Percentiles rank a stretch among this genome's conserved stretches.
phyloP scores from a whole-genome alignment of 306 rosid genomes.

The Pueraria montana region DNA sequence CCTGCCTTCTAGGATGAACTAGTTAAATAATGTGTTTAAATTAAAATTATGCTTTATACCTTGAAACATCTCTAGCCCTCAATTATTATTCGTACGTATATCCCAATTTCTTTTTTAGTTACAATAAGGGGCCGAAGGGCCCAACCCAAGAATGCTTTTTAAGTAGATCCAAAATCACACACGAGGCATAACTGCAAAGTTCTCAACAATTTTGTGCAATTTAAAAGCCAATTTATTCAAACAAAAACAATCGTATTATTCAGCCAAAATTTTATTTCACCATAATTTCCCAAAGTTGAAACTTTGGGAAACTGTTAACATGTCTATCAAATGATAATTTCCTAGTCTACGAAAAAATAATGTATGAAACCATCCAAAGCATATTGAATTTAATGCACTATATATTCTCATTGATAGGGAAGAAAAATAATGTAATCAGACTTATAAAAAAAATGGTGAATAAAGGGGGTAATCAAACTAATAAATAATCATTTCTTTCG shows the following conservation, averaged over 20 bases:
- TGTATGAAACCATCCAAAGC: conserved; percentile 11
- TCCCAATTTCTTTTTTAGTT: too few species aligned
- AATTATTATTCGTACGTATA: too few species aligned
- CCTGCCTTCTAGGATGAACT: too few species aligned
- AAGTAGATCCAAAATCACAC: background rate
- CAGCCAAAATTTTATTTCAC: background rate
- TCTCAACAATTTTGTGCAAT: background rate
- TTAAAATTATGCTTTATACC: too few species aligned
- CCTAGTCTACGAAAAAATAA: conserved; percentile 30
- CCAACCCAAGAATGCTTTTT: too few species aligned
- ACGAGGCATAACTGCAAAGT: background rate
- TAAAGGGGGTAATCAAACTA: background rate
- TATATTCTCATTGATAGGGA: conserved; percentile 11
- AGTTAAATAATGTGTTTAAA: too few species aligned
- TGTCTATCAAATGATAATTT: conserved; percentile 12
- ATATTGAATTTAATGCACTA: conserved; percentile 8
- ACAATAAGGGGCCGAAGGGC: too few species aligned
- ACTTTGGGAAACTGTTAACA: background rate
- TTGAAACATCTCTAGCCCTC: too few species aligned
- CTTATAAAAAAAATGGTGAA: too few species aligned
- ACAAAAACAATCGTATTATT: background rate
- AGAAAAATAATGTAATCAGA: background rate
- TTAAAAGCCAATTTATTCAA: background rate
- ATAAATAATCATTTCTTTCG: conserved; percentile 51
- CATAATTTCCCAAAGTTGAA: background rate